Conservation (phyloP, 768 basidiomycete species). For the Kwoniella sp. region DNA sequence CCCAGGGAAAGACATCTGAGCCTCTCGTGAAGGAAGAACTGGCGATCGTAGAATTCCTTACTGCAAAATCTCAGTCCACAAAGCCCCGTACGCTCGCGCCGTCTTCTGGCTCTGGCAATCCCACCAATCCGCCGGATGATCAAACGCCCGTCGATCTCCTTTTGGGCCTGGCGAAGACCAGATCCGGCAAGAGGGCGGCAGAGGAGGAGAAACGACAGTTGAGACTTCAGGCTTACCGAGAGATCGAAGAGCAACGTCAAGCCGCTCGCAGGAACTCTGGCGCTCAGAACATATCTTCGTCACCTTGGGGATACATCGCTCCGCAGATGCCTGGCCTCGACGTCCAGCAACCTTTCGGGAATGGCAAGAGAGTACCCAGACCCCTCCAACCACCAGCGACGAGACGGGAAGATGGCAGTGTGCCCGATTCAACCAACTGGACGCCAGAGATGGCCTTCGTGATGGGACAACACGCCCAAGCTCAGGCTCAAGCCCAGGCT, state of each 20-base stretch:
- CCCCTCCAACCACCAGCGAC: slow-evolving; percentile 48
- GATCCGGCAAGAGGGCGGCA: slow-evolving; percentile 48
- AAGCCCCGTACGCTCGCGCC: slow-evolving; percentile 10
- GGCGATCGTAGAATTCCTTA: slow-evolving; percentile 57
- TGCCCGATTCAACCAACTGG: slow-evolving; percentile 27
- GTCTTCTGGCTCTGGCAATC: slow-evolving; percentile 4
- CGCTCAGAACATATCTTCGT: slow-evolving; percentile 16
- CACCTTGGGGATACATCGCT: slow-evolving; percentile 53
- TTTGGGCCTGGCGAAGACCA: slow-evolving; percentile 46
- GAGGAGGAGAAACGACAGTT: slow-evolving; percentile 49
- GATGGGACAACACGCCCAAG: neutral
- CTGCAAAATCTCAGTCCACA: slow-evolving; percentile 44
- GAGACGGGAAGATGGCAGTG: slow-evolving; percentile 18
- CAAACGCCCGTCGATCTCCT: slow-evolving; percentile 51
- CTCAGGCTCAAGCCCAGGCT: neutral
- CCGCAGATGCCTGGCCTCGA: slow-evolving; percentile 54
- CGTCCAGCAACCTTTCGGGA: slow-evolving; percentile 53
- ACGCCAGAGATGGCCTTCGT: slow-evolving; percentile 25
- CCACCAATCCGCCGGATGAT: slow-evolving; percentile 22
- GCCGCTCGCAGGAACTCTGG: slow-evolving; percentile 16
- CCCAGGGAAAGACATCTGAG: slow-evolving; percentile 52
- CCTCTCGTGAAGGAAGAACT: slow-evolving; percentile 57
- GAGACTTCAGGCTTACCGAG: slow-evolving; percentile 42
- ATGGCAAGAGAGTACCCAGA: slow-evolving; percentile 35
- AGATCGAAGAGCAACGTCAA: slow-evolving; percentile 37